phyloP scores from a whole-genome alignment of 176 grass and related monocot species.

The Oryza meyeriana region DNA sequence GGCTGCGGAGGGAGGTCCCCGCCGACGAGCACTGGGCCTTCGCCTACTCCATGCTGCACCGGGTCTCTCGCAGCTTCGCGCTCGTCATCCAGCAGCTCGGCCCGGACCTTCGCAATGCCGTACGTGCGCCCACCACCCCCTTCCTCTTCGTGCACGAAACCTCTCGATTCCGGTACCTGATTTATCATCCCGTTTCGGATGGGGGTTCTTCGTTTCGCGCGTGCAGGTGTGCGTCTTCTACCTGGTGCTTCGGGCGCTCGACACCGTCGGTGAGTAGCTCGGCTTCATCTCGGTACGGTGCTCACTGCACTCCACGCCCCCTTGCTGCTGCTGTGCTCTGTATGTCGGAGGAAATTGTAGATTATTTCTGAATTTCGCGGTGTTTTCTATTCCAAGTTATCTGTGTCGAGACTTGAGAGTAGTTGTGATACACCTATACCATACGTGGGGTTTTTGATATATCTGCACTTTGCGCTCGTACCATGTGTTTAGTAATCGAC shows the following conservation, averaged over 20 bases:
- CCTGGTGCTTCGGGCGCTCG: constrained; percentile 65
- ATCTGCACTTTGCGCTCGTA: neutral
- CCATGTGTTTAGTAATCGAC: neutral
- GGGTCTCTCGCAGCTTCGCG: constrained; percentile 62
- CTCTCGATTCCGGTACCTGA: neutral
- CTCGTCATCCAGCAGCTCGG: constrained; percentile 70
- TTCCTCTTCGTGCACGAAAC: neutral
- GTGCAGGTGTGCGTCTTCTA: constrained; percentile 74
- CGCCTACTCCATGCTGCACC: constrained; percentile 63
- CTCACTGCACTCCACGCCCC: neutral
- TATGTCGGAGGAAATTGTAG: neutral
- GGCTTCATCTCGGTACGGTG: neutral
- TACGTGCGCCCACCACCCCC: neutral
- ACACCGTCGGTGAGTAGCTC: constrained; percentile 54
- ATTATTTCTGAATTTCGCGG: neutral
- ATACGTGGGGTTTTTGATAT: neutral
- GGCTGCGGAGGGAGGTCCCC: constrained; percentile 48
- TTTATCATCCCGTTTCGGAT: neutral
- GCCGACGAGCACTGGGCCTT: constrained; percentile 66
- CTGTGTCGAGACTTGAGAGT: neutral
- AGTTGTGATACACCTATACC: neutral
- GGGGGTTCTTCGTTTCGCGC: neutral
- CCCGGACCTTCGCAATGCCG: constrained; percentile 58
- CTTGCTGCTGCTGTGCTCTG: neutral
- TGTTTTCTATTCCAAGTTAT: neutral